Evolutionary conservation across 148 eudicot genomes (phyloP).

Genomic region (Rhododendron ovatum): DNA sequence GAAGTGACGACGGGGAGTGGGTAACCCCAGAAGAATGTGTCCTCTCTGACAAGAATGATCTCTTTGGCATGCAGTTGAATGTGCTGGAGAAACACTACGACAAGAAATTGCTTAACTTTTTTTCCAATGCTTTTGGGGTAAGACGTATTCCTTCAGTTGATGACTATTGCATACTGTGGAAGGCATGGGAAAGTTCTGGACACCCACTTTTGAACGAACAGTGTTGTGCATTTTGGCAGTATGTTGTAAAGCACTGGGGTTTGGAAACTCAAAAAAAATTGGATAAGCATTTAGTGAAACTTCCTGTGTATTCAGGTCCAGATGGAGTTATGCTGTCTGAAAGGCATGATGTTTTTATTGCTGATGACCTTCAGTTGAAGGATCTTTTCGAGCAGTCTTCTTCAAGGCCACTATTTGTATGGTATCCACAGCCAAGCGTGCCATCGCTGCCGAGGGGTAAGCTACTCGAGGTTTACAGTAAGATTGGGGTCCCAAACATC

Average conservation of each 20-base stretch:
- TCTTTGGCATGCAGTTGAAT: conserved; percentile 35
- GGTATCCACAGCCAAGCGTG: conserved; percentile 43
- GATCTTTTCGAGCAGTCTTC: conserved; percentile 31
- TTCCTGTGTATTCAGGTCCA: conserved; percentile 43
- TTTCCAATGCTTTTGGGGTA: conserved; percentile 37
- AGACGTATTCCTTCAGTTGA: conserved; percentile 34
- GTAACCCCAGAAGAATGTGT: conserved; percentile 47
- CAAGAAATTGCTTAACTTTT: conserved; percentile 29
- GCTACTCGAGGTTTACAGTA: conserved; percentile 43
- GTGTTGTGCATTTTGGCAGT: conserved; percentile 56
- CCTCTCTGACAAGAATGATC: conserved; percentile 36
- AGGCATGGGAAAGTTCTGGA: conserved; percentile 49
- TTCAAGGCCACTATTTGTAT: conserved; percentile 37
- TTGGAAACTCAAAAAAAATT: conserved; percentile 15
- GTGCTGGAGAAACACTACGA: conserved; percentile 43
- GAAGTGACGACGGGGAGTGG: conserved; percentile 41
- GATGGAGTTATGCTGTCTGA: conserved; percentile 27
- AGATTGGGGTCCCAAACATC: conserved; percentile 47
- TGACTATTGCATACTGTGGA: conserved; percentile 62
- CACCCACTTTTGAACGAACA: conserved; percentile 19
- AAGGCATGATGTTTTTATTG: conserved; percentile 48
- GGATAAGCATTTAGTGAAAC: conserved; percentile 22
- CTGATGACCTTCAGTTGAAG: conserved; percentile 55
- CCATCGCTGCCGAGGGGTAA: conserved; percentile 23
- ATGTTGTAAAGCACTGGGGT: conserved; percentile 26